phyloP scores from a whole-genome alignment of 2,329 filamentous ascomycete genomes.

The Lomentospora prolificans region DNA sequence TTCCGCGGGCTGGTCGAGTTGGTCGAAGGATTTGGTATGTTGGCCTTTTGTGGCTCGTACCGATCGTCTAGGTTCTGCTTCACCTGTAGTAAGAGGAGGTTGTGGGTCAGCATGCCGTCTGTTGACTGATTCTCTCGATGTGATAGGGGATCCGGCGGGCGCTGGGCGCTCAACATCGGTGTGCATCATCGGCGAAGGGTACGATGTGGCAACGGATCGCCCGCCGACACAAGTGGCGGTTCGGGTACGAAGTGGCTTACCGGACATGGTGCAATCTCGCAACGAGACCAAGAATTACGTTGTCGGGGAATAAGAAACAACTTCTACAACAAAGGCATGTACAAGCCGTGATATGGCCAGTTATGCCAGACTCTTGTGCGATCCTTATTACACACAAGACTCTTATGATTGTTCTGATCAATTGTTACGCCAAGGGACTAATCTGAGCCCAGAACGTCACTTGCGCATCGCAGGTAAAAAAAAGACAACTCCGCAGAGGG shows the following conservation, averaged over 20 bases:
- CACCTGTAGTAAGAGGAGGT: slow-evolving; percentile 21
- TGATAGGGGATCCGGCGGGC: background rate
- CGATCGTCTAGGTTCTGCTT: slow-evolving; percentile 78
- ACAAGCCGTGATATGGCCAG: background rate
- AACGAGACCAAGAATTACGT: slow-evolving; percentile 5
- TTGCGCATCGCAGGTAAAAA: slow-evolving; percentile 3
- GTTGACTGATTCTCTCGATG: background rate
- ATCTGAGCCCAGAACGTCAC: slow-evolving; percentile 4
- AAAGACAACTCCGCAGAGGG: background rate
- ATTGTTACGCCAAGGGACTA: slow-evolving; percentile 6
- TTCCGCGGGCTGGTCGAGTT: slow-evolving; percentile 51
- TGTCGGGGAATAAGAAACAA: background rate
- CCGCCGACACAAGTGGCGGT: background rate
- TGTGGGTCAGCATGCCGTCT: slow-evolving; percentile 8
- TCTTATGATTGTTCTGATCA: slow-evolving; percentile 6
- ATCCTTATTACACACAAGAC: background rate
- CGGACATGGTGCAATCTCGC: slow-evolving; percentile 6
- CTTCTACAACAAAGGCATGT: background rate
- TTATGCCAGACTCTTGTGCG: background rate
- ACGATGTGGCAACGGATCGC: background rate
- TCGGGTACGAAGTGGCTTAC: slow-evolving; percentile 4
- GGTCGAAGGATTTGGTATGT: slow-evolving; percentile 78
- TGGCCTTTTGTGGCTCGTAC: slow-evolving; percentile 95
- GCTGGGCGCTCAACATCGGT: background rate
- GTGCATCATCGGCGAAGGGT: background rate